Evolutionary conservation across 2,329 filamentous ascomycete genomes (phyloP).

Genomic region (Aspergillus eucalypticola): DNA sequence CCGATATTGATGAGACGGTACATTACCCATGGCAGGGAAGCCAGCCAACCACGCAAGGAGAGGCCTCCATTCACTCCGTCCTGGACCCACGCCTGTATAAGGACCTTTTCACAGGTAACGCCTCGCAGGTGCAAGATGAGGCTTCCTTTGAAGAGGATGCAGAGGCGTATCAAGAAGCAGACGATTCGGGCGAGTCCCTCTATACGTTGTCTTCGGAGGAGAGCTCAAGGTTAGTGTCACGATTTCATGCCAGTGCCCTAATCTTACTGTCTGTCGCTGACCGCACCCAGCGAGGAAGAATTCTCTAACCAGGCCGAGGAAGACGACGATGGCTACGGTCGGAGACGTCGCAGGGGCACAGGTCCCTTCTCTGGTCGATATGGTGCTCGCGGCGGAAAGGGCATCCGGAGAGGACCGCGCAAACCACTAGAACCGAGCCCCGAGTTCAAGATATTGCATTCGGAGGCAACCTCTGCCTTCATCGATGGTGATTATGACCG

Average conservation of each 20-base stretch:
- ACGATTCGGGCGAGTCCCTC: slow-evolving; percentile 26
- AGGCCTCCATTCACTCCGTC: slow-evolving; percentile 25
- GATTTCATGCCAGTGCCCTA: background rate
- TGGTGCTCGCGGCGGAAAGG: slow-evolving; percentile 46
- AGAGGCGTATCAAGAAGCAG: slow-evolving; percentile 9
- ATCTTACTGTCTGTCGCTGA: slow-evolving; percentile 9
- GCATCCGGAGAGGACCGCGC: slow-evolving; percentile 48
- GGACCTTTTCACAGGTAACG: slow-evolving; percentile 21
- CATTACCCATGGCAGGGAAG: slow-evolving; percentile 37
- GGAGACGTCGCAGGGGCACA: slow-evolving; percentile 31
- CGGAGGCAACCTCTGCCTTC: slow-evolving; percentile 50
- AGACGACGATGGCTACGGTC: slow-evolving; percentile 25
- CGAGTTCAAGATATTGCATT: slow-evolving; percentile 51
- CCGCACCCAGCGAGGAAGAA: slow-evolving; percentile 27
- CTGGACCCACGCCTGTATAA: slow-evolving; percentile 38
- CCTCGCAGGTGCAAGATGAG: slow-evolving; percentile 17
- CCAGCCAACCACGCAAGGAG: slow-evolving; percentile 17
- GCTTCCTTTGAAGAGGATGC: slow-evolving; percentile 13
- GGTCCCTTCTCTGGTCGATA: slow-evolving; percentile 40
- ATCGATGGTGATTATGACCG: slow-evolving; percentile 50
- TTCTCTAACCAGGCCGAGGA: slow-evolving; percentile 25
- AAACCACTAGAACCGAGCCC: slow-evolving; percentile 49
- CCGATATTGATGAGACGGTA: slow-evolving; percentile 35
- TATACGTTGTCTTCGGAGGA: slow-evolving; percentile 27
- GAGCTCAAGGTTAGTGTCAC: slow-evolving; percentile 27